These are phyloP conservation scores for Alternaria triticina DNA, from an alignment of 2,329 filamentous ascomycete genomes.

Conservation along the genomic window DNA sequence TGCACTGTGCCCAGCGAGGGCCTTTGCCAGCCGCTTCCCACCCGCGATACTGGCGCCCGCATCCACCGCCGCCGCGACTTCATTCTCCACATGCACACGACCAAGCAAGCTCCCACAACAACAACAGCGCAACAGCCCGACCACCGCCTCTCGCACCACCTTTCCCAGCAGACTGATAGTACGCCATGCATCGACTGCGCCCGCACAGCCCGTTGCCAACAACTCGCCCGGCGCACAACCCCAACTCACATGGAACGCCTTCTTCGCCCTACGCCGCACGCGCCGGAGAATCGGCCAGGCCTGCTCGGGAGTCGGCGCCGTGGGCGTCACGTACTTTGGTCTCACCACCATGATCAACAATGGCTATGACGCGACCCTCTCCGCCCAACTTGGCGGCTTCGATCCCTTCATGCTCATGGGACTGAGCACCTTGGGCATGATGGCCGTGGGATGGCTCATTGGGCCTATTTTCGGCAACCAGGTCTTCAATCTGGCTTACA, in stretches of 20 bases:
- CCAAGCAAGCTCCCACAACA: constrained; percentile 28
- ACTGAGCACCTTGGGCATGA: constrained; percentile 76
- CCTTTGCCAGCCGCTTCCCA: constrained; percentile 36
- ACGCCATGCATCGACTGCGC: constrained; percentile 36
- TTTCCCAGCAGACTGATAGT: constrained; percentile 10
- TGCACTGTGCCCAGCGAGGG: constrained; percentile 39
- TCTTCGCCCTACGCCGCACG: constrained; percentile 87
- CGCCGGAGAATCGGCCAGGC: constrained; percentile 83
- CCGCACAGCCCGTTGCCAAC: constrained; percentile 21
- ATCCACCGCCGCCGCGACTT: constrained; percentile 24
- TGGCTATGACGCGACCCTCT: constrained; percentile 70
- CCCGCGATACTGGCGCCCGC: constrained; percentile 34
- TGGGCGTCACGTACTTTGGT: constrained; percentile 67
- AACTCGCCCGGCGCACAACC: constrained; percentile 20
- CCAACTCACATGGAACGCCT: constrained; percentile 77
- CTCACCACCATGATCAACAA: constrained; percentile 72
- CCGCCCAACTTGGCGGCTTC: constrained; percentile 77
- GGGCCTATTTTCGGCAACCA: constrained; percentile 83
- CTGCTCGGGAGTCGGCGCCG: constrained; percentile 72
- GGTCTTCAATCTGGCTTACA: constrained; percentile 78
- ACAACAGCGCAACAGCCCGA: constrained; percentile 19
- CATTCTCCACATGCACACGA: constrained; percentile 39
- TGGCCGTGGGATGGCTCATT: constrained; percentile 84
- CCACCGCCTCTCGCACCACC: constrained; percentile 14
- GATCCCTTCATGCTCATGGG: constrained; percentile 89